Evolutionary conservation across 2,329 filamentous ascomycete genomes (phyloP).

Genomic region (Phialophora macrospora): DNA sequence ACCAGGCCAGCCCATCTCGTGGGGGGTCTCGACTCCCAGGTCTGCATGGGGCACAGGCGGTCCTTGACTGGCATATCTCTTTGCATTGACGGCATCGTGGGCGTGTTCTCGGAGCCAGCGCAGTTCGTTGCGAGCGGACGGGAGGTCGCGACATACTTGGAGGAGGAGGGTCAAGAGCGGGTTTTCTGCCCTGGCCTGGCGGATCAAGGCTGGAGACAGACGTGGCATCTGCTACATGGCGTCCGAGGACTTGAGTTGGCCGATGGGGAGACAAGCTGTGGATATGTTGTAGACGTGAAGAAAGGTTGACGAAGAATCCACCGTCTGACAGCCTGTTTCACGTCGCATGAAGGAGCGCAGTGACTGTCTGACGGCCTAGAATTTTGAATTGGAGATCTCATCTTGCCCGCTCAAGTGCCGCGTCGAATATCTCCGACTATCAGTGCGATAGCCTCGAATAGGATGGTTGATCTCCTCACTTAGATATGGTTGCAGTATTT

Average conservation of each 20-base stretch:
- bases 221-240: conserved; percentile 48
- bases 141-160: conserved; percentile 51
- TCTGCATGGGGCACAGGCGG: background rate
- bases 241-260: background rate
- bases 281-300: background rate
- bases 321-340: background rate
- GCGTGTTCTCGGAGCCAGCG: conserved; percentile 53
- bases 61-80: conserved; percentile 23
- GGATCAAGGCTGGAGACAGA: conserved; percentile 46
- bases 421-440: conserved; percentile 22
- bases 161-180: conserved; percentile 50
- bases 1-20: background rate
- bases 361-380: background rate
- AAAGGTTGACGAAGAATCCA: background rate
- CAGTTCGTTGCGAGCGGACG: conserved; percentile 53
- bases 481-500: background rate
- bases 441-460: background rate
- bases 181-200: conserved; percentile 45
- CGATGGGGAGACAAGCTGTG: background rate
- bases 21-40: background rate
- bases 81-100: conserved; percentile 26
- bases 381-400: conserved; percentile 15
- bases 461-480: conserved; percentile 1
- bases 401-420: background rate
- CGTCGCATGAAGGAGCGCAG: background rate